Conservation (phyloP, 768 basidiomycete species). For the Hypsizygus marmoreus region DNA sequence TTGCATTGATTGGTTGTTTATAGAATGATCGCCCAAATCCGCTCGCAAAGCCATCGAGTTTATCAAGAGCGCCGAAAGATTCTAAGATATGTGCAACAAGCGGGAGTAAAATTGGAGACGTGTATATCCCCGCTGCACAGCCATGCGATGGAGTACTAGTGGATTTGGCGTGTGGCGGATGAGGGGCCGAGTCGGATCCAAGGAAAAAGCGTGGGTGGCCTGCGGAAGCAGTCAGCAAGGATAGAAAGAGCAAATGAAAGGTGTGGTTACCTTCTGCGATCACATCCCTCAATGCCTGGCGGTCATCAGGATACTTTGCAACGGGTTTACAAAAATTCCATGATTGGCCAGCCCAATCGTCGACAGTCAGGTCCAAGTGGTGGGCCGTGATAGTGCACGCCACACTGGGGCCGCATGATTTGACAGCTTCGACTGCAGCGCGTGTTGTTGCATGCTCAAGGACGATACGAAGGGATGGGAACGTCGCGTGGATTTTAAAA, state of each 20-base stretch:
- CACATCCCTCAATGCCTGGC: slow-evolving; percentile 77
- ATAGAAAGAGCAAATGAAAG: background rate
- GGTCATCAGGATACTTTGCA: slow-evolving; percentile 93
- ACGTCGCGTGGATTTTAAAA: slow-evolving; percentile 73
- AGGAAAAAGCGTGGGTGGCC: slow-evolving; percentile 97
- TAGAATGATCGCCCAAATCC: slow-evolving; percentile 83
- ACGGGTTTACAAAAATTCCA: slow-evolving; percentile 98
- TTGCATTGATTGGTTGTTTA: slow-evolving; percentile 31
- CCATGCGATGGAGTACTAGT: slow-evolving; percentile 66
- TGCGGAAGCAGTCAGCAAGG: slow-evolving; percentile 23
- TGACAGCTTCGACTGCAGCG: slow-evolving; percentile 86
- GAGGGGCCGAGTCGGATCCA: slow-evolving; percentile 96
- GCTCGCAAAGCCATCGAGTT: slow-evolving; percentile 80
- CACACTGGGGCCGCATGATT: slow-evolving; percentile 76
- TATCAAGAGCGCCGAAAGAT: slow-evolving; percentile 83
- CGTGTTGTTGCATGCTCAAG: slow-evolving; percentile 96
- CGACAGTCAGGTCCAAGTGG: slow-evolving; percentile 90
- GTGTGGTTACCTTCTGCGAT: slow-evolving; percentile 64
- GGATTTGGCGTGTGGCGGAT: slow-evolving; percentile 69
- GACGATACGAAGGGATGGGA: slow-evolving; percentile 91
- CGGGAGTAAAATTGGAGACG: slow-evolving; percentile 88
- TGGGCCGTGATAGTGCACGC: slow-evolving; percentile 98
- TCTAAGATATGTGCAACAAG: slow-evolving; percentile 88
- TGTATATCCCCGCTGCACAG: slow-evolving; percentile 97
- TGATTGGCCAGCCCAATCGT: slow-evolving; percentile 95